These are phyloP conservation scores for Globisporangium iwayamae DNA, from an alignment of 352 stramenopile genomes.

Conservation along the genomic window DNA sequence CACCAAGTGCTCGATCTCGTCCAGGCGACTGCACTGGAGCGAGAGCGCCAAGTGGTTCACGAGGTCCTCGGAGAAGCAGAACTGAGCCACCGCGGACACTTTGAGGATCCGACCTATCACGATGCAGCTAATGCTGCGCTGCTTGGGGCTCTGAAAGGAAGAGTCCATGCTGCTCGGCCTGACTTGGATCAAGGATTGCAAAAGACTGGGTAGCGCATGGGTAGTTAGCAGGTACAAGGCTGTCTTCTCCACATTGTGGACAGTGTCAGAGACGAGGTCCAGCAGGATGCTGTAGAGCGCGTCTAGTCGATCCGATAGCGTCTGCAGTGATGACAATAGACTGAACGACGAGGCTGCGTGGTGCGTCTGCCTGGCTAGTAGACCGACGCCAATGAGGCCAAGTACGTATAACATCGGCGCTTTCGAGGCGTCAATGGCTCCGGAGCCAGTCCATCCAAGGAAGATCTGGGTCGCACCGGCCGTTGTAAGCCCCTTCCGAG, in stretches of 20 bases:
- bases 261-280: constrained; percentile 31
- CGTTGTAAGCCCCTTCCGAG: constrained; percentile 54
- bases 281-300: constrained; percentile 46
- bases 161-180: constrained; percentile 55
- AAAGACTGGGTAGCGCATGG: constrained; percentile 38
- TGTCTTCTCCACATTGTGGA: constrained; percentile 22
- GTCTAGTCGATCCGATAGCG: constrained; percentile 30
- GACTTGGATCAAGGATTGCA: constrained; percentile 51
- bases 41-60: constrained; percentile 67
- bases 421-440: constrained; percentile 19
- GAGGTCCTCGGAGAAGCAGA: constrained; percentile 53
- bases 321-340: constrained; percentile 31
- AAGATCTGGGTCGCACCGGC: constrained; percentile 52
- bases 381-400: constrained; percentile 41
- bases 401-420: constrained; percentile 32
- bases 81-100: constrained; percentile 26
- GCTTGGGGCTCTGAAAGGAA: constrained; percentile 35
- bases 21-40: constrained; percentile 67
- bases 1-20: constrained; percentile 51
- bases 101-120: constrained; percentile 53
- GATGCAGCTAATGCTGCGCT: constrained; percentile 75
- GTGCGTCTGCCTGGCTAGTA: constrained; percentile 45
- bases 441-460: constrained; percentile 33
- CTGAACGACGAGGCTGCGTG: constrained; percentile 13
- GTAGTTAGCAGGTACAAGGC: constrained; percentile 40